Conservation (phyloP, 441 rosid species). For the Breynia disticha region DNA sequence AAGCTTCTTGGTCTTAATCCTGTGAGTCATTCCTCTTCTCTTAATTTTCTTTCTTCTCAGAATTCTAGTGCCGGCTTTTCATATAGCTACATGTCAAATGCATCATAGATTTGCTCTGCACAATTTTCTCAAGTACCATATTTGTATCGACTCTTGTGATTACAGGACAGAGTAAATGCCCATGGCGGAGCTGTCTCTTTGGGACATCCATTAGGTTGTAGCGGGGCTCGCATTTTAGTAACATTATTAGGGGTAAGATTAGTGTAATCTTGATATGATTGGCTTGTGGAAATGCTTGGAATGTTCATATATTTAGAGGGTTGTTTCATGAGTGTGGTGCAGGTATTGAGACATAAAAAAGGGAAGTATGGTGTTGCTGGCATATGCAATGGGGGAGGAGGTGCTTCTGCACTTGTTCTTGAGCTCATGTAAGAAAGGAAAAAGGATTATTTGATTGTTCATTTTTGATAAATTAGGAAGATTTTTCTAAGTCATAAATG, state of each 20-base stretch:
- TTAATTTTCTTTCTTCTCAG: too few species aligned
- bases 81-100: not conserved
- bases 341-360: conserved; percentile 80
- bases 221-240: conserved; percentile 90
- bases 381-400: conserved; percentile 96
- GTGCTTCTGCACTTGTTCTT: conserved; percentile 87
- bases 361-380: conserved; percentile 75
- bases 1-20: conserved; percentile 66
- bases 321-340: not conserved
- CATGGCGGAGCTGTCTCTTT: conserved; percentile 95
- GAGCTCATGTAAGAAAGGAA: conserved; percentile 70
- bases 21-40: conserved; percentile 34
- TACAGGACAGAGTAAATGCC: conserved; percentile 73
- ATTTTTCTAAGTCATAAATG: too few species aligned
- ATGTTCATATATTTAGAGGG: not conserved
- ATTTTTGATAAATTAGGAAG: too few species aligned
- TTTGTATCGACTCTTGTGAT: conserved; percentile 12
- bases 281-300: too few species aligned
- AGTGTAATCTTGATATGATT: too few species aligned
- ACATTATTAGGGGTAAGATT: conserved; percentile 73
- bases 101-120: conserved; percentile 5
- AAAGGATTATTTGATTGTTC: too few species aligned
- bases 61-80: not conserved
- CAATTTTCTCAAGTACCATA: not conserved
- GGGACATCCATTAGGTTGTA: conserved; percentile 98